Evolutionary conservation across 2,329 filamentous ascomycete genomes (phyloP).

Genomic region (Fusarium musae): DNA sequence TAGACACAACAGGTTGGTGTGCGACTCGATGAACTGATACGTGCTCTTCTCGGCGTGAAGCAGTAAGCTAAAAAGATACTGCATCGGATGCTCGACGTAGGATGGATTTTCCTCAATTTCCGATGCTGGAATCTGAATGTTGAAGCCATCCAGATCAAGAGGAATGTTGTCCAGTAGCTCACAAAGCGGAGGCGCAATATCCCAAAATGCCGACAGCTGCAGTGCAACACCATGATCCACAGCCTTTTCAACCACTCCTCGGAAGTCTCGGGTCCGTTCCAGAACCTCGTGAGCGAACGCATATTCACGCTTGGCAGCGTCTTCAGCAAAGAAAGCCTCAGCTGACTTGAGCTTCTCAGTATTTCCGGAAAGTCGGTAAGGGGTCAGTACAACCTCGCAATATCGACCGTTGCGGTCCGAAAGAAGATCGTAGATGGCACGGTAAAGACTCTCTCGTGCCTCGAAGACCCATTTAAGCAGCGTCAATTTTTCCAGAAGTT

Average conservation of each 20-base stretch:
- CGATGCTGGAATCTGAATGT: slow-evolving; percentile 78
- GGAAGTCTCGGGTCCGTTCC: slow-evolving; percentile 79
- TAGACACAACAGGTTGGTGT: slow-evolving; percentile 89
- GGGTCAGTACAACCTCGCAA: slow-evolving; percentile 82
- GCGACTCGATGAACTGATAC: slow-evolving; percentile 96
- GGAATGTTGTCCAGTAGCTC: slow-evolving; percentile 85
- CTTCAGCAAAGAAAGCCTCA: slow-evolving; percentile 82
- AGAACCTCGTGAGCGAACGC: slow-evolving; percentile 78
- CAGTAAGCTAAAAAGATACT: slow-evolving; percentile 89
- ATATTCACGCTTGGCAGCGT: slow-evolving; percentile 76
- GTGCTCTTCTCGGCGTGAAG: slow-evolving; percentile 91
- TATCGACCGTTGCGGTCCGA: slow-evolving; percentile 89
- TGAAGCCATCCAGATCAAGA: slow-evolving; percentile 65
- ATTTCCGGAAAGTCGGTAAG: slow-evolving; percentile 80
- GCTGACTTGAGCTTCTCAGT: slow-evolving; percentile 83
- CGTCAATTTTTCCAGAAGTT: slow-evolving; percentile 92
- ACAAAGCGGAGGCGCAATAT: slow-evolving; percentile 87
- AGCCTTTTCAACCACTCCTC: slow-evolving; percentile 82
- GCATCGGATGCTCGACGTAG: slow-evolving; percentile 83
- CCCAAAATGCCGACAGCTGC: slow-evolving; percentile 96
- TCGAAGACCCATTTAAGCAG: slow-evolving; percentile 98
- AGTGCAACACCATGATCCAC: slow-evolving; percentile 89
- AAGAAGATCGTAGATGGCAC: slow-evolving; percentile 85
- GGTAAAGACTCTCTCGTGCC: slow-evolving; percentile 86
- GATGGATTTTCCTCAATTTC: slow-evolving; percentile 89